A percentile compares a stretch with the other conserved stretches of the same genome.
These are phyloP conservation scores for Lepidium sativum DNA, from an alignment of 345 rosid genomes.

Conservation along the genomic window DNA sequence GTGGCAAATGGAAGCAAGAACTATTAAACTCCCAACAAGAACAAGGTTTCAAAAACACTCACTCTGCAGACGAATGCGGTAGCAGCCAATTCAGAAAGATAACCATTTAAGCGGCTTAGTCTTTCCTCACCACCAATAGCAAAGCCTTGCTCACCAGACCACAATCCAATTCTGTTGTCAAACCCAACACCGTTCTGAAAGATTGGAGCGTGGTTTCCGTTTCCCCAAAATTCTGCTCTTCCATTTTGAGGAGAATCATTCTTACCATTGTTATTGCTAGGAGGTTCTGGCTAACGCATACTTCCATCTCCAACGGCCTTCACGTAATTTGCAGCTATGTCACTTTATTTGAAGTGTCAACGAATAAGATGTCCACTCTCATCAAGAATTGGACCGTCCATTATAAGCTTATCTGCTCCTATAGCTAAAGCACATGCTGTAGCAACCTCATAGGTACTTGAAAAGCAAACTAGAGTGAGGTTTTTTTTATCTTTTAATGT, in stretches of 20 bases:
- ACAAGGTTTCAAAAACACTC: conserved; percentile 8
- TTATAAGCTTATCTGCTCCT: conserved; percentile 85
- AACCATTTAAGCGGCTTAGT: conserved; percentile 61
- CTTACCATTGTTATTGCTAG: conserved; percentile 31
- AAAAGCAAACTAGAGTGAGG: neutral
- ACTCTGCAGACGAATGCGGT: conserved; percentile 97
- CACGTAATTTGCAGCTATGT: conserved; percentile 86
- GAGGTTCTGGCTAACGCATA: conserved; percentile 22
- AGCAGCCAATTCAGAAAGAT: conserved; percentile 87
- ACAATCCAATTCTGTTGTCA: conserved; percentile 66
- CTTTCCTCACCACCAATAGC: conserved; percentile 91
- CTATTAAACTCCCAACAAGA: too few relatives aligned
- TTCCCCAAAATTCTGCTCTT: conserved; percentile 24
- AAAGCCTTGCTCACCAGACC: conserved; percentile 89
- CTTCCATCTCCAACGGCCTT: conserved; percentile 67
- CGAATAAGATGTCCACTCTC: conserved; percentile 74
- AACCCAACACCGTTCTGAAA: conserved; percentile 91
- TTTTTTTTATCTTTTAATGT: neutral
- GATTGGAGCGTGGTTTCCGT: conserved; percentile 29
- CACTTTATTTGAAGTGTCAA: conserved; percentile 78
- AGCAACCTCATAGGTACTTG: conserved; percentile 95
- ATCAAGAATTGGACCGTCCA: conserved; percentile 82
- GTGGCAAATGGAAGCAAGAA: neutral
- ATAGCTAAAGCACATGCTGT: conserved; percentile 94
- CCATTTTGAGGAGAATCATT: conserved; percentile 36